Conservation (phyloP, 1,284 basidiomycete genomes). For the Pholiota adiposa region DNA sequence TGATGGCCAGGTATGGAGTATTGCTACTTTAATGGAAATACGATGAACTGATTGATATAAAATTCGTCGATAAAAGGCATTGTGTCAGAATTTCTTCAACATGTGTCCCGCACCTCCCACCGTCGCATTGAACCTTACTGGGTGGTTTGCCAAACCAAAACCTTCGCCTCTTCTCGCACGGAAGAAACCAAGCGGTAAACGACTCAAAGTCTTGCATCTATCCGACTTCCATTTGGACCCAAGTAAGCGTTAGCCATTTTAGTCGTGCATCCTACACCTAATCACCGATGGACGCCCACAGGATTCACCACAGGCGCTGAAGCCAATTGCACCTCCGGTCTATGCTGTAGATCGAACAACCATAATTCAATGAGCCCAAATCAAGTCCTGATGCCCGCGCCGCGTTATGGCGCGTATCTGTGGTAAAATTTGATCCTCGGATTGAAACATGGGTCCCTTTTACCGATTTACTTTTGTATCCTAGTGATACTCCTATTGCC, state of each 20-base stretch:
- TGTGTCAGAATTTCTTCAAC: slow-evolving; percentile 35
- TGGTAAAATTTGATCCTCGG: slow-evolving; percentile 46
- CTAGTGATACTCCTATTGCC: slow-evolving; percentile 72
- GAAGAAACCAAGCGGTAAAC: slow-evolving; percentile 62
- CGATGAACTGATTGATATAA: not conserved
- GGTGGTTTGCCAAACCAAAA: slow-evolving; percentile 58
- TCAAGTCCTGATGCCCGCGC: slow-evolving; percentile 56
- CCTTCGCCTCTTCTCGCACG: slow-evolving; percentile 62
- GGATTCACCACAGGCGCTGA: slow-evolving; percentile 76
- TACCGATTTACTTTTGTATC: slow-evolving; percentile 2
- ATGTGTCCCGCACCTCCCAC: slow-evolving; percentile 35
- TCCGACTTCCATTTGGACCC: slow-evolving; percentile 84
- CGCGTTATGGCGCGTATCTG: slow-evolving; percentile 65
- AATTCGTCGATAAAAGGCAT: slow-evolving; percentile 25
- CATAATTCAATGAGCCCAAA: slow-evolving; percentile 58
- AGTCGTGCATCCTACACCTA: not conserved
- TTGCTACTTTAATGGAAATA: not conserved
- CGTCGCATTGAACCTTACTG: slow-evolving; percentile 29
- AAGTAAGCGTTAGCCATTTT: slow-evolving; percentile 37
- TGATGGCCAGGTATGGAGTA: slow-evolving; percentile 61
- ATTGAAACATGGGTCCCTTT: not conserved
- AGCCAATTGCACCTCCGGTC: slow-evolving; percentile 73
- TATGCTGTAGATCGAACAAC: slow-evolving; percentile 70
- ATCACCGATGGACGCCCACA: slow-evolving; percentile 27
- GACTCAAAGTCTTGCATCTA: slow-evolving; percentile 75